These are phyloP conservation scores for Daedalea quercina DNA, from an alignment of 768 basidiomycete species.

Conservation along the genomic window DNA sequence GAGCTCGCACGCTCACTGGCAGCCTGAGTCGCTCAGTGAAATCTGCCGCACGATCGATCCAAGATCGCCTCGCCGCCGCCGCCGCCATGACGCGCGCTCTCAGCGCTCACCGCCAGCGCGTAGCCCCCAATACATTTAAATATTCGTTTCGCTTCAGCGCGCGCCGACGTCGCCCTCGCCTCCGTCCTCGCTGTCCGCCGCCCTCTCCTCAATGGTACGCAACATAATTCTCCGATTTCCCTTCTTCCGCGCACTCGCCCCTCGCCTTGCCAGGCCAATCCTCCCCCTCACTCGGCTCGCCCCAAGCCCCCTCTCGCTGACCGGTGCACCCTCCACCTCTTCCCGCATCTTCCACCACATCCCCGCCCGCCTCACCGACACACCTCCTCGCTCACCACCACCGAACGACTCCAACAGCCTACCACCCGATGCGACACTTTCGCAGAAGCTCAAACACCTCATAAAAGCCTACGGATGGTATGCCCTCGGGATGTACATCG, in stretches of 20 bases:
- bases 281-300: conserved; percentile 40
- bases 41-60: conserved; percentile 14
- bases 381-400: conserved; percentile 27
- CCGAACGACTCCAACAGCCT: conserved; percentile 22
- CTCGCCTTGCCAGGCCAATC: conserved; percentile 37
- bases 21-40: not conserved
- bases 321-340: conserved; percentile 22
- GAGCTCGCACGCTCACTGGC: not conserved
- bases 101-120: no score
- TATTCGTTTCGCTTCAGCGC: not conserved
- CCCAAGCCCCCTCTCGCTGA: conserved; percentile 23
- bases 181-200: not conserved
- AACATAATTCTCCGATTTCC: conserved; percentile 38
- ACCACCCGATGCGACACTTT: conserved; percentile 49
- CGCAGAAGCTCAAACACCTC: conserved; percentile 71
- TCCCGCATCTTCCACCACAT: conserved; percentile 46
- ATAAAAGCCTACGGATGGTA: conserved; percentile 95
- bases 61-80: conserved; percentile 3
- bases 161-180: not conserved
- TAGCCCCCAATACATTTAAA: no score
- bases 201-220: conserved; percentile 9
- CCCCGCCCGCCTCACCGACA: conserved; percentile 39
- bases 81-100: conserved; percentile 1
- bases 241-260: conserved; percentile 38
- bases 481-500: conserved; percentile 83